Evolutionary conservation across 2,329 filamentous ascomycete genomes (phyloP).

Genomic region (Stachybotrys chartarum): DNA sequence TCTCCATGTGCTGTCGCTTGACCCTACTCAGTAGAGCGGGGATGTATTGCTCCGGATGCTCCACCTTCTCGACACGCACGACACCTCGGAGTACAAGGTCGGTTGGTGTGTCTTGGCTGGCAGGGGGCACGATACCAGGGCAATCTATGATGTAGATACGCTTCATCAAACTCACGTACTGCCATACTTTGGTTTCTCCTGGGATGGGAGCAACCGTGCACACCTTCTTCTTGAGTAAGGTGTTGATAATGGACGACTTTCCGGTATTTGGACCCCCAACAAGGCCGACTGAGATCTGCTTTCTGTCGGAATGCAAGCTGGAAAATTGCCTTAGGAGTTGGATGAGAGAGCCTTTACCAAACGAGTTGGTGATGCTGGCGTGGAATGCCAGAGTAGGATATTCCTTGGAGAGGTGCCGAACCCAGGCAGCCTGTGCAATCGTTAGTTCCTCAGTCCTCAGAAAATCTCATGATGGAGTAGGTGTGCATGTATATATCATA

Average conservation of each 20-base stretch:
- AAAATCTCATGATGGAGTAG: neutral
- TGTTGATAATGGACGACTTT: constrained; percentile 97
- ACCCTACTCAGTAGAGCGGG: constrained; percentile 72
- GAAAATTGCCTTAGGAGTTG: constrained; percentile 90
- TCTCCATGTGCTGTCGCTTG: constrained; percentile 80
- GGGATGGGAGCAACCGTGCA: constrained; percentile 91
- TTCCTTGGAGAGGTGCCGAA: constrained; percentile 78
- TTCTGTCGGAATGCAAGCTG: constrained; percentile 78
- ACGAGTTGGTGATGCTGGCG: constrained; percentile 89
- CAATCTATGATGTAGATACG: constrained; percentile 88
- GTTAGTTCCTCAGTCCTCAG: constrained; percentile 12
- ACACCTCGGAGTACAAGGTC: constrained; percentile 88
- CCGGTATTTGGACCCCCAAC: constrained; percentile 79
- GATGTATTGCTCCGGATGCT: constrained; percentile 95
- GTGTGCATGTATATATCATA: constrained; percentile 72
- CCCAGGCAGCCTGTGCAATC: constrained; percentile 73
- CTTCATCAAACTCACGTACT: constrained; percentile 81
- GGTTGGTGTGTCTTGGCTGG: constrained; percentile 72
- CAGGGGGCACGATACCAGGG: constrained; percentile 91
- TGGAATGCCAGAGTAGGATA: constrained; percentile 94
- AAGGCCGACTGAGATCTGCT: constrained; percentile 89
- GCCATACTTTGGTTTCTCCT: constrained; percentile 96
- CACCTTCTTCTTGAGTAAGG: constrained; percentile 87
- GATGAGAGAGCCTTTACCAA: constrained; percentile 92
- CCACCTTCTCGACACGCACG: constrained; percentile 90